Base-by-base conservation (phyloP, 139 green algal species). In the Chlorella vulgaris region DNA sequence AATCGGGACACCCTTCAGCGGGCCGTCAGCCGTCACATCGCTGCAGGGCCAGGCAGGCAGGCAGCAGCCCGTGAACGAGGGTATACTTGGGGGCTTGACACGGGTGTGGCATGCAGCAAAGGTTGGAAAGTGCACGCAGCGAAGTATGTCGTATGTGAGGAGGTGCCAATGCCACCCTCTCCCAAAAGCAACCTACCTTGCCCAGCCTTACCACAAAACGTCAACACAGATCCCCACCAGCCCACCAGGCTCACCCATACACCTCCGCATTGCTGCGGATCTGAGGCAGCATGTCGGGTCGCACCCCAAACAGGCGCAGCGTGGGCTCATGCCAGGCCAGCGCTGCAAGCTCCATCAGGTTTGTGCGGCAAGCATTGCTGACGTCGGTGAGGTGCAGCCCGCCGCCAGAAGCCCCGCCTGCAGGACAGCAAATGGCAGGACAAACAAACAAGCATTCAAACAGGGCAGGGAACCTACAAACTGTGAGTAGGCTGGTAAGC, bases 351-450 rank as follows among this genome's bases (percentile, higher is more conserved):
- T 98, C 90, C 94, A 99, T 97, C 31, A 99, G 85, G 74, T 93
- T 90, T 19, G 95, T 99, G 68, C 96, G 90, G 1, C 90, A 91
- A 24, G 97, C 97, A 80, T 99, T 99, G 51, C 89, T 94, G 7
- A 97, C 95, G 67, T 99, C 97, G 0, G 94, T 98, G 22, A 97
- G 91, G 86, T 96, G 92, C 3, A 92, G 61, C 24, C 93, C 93
- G 7, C 86, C 65, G 35, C 65, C 73, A 39, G n/a, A 35, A 7
- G 28, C 73, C 26, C 73, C 73, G 73, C 73, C 71, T 78, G 71
- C 51, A 66, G 42, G 38, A 10, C 10, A 15, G 10, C 47, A 15
- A 15, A 55, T 10, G 47, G n/a, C n/a, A n/a, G n/a, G n/a, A n/a
- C n/a, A n/a, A n/a, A n/a, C n/a, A n/a, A n/a, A n/a, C n/a, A n/a